A percentile compares a stretch with the other conserved stretches of the same genome.
Evolutionary conservation across 768 basidiomycete species (phyloP).

Genomic region (Gymnopilus junonius): DNA sequence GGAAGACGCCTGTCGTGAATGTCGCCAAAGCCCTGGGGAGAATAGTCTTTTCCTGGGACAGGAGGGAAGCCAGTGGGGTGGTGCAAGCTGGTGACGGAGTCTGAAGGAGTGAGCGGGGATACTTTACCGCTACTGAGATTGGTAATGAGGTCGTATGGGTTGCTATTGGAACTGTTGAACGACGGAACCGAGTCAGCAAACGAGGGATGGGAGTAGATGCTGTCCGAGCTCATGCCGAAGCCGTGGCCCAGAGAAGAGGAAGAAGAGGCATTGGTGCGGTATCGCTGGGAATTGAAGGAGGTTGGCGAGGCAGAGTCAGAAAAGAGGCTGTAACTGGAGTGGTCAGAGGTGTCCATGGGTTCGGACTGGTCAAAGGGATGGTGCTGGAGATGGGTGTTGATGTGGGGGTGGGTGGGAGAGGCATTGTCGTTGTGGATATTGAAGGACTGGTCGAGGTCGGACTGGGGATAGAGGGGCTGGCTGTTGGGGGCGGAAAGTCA

Average conservation of each 20-base stretch:
- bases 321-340: conserved; percentile 69
- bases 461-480: conserved; percentile 49
- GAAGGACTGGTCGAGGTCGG: conserved; percentile 63
- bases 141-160: conserved; percentile 69
- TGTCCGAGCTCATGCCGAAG: conserved; percentile 59
- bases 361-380: conserved; percentile 47
- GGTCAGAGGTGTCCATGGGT: conserved; percentile 56
- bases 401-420: conserved; percentile 35
- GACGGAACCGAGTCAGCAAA: conserved; percentile 65
- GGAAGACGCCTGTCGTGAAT: conserved; percentile 52
- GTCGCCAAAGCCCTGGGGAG: conserved; percentile 60
- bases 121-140: conserved; percentile 73
- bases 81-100: conserved; percentile 62
- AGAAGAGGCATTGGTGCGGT: conserved; percentile 74
- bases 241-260: conserved; percentile 60
- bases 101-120: conserved; percentile 74
- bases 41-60: conserved; percentile 59
- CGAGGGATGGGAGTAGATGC: conserved; percentile 60
- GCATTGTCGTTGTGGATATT: conserved; percentile 44
- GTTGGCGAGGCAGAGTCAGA: conserved; percentile 42
- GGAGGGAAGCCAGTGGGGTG: conserved; percentile 56
- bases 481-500: conserved; percentile 51
- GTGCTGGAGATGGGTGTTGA: conserved; percentile 18
- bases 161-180: conserved; percentile 54
- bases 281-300: conserved; percentile 61